Evolutionary conservation across 1,139 yeast species (phyloP).

Genomic region (Candida glucosophila): DNA sequence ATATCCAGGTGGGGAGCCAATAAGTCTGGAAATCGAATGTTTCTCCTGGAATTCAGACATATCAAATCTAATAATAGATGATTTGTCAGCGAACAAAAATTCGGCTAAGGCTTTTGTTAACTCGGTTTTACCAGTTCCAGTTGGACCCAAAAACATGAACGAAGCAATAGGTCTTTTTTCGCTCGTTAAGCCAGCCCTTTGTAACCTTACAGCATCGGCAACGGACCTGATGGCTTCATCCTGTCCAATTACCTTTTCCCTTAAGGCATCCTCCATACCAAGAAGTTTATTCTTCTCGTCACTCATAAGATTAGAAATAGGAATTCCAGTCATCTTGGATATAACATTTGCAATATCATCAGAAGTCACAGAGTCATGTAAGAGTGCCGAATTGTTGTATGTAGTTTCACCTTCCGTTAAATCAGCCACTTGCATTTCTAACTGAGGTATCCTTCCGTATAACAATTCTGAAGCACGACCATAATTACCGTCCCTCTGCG

Average conservation of each 20-base stretch:
- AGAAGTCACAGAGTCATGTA: constrained; percentile 89
- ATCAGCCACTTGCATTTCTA: constrained; percentile 50
- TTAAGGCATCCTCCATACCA: constrained; percentile 76
- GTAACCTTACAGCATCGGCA: constrained; percentile 90
- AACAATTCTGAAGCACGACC: constrained; percentile 85
- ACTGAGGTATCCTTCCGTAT: constrained; percentile 74
- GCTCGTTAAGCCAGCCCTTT: constrained; percentile 91
- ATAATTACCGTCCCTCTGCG: constrained; percentile 78
- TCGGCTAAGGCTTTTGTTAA: constrained; percentile 87
- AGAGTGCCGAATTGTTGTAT: constrained; percentile 23
- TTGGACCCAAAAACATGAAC: constrained; percentile 92
- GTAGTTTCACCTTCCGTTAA: constrained; percentile 34
- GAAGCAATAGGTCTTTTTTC: constrained; percentile 94
- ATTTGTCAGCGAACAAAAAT: constrained; percentile 81
- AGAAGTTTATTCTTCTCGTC: constrained; percentile 90
- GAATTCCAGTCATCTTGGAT: constrained; percentile 92
- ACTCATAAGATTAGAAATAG: constrained; percentile 82
- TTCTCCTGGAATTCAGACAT: constrained; percentile 98
- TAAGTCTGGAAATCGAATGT: constrained; percentile 79
- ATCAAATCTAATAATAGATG: constrained; percentile 82
- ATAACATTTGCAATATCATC: constrained; percentile 92
- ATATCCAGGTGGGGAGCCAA: constrained; percentile 98
- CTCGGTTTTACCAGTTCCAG: constrained; percentile 98
- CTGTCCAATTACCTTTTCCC: constrained; percentile 83
- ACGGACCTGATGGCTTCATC: constrained; percentile 88